A percentile compares a stretch with the other conserved stretches of the same genome.
These are phyloP conservation scores for Passiflora organensis DNA, from an alignment of 345 rosid genomes.

Conservation along the genomic window DNA sequence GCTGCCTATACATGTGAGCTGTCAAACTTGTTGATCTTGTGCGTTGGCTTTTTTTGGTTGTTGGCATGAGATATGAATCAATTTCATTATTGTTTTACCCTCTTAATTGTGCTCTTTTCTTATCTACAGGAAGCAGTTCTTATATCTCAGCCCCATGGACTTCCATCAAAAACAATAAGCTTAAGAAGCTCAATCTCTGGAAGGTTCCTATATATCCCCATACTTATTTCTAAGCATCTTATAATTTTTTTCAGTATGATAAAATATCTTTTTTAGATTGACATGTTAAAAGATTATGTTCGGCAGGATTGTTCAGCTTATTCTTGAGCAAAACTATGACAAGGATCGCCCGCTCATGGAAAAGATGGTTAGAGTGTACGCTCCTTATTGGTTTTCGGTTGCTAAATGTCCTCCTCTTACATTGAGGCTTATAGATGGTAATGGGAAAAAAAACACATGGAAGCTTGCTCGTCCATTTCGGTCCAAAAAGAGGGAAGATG, in stretches of 20 bases:
- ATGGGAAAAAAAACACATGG: conserved; percentile 43
- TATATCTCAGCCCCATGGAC: conserved; percentile 68
- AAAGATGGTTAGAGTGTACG: conserved; percentile 70
- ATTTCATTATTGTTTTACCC: not conserved
- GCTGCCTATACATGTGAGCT: conserved; percentile 69
- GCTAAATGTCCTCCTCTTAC: conserved; percentile 84
- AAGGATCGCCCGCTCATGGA: conserved; percentile 46
- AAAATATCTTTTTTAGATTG: conserved; percentile 17
- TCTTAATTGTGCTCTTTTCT: conserved; percentile 9
- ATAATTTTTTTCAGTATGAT: conserved; percentile 3
- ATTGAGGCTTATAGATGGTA: conserved; percentile 49
- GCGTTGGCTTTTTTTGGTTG: conserved; percentile 3
- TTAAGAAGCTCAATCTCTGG: conserved; percentile 82
- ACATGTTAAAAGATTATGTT: conserved; percentile 17
- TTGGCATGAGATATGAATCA: not conserved
- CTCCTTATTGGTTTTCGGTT: conserved; percentile 85
- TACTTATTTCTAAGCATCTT: conserved; percentile 7
- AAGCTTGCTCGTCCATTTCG: conserved; percentile 52
- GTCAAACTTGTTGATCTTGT: conserved; percentile 11
- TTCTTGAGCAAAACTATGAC: conserved; percentile 80
- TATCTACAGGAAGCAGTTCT: conserved; percentile 74
- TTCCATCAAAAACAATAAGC: conserved; percentile 70
- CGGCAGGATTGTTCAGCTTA: conserved; percentile 74
- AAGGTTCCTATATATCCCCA: conserved; percentile 46
- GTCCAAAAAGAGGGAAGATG: conserved; percentile 39